Percentiles rank a stretch among this genome's conserved stretches.
Conservation (phyloP, 208 protist genomes). For the Acanthamoeba polyphaga region DNA sequence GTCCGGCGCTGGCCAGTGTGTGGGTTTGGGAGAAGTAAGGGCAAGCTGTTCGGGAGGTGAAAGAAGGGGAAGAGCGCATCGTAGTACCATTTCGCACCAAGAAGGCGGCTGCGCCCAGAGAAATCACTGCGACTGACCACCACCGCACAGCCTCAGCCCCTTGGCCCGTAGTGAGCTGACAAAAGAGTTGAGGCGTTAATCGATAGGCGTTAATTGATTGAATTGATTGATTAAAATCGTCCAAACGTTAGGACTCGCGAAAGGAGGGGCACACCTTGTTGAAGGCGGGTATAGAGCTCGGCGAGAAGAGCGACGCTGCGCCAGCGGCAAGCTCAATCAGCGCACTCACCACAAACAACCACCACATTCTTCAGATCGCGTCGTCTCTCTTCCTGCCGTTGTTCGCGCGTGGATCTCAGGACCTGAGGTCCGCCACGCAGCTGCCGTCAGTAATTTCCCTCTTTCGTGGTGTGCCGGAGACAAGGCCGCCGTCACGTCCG, state of each 20-base stretch:
- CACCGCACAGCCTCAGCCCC: constrained; percentile 13
- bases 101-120: neutral
- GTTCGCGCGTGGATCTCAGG: too few relatives aligned
- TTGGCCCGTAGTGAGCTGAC: neutral
- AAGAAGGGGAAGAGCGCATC: neutral
- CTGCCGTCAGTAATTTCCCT: neutral
- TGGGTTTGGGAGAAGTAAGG: neutral
- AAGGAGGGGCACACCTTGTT: neutral
- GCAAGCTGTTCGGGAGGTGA: neutral
- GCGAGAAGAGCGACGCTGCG: neutral
- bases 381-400: neutral
- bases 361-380: neutral
- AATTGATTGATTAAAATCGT: neutral
- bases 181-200: too few relatives aligned
- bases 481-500: neutral
- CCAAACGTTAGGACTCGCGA: too few relatives aligned
- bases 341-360: constrained; percentile 31
- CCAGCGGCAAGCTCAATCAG: constrained; percentile 16
- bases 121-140: constrained; percentile 13
- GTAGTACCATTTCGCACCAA: neutral
- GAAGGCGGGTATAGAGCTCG: neutral
- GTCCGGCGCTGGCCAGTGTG: neutral
- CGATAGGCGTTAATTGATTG: neutral
- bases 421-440: too few relatives aligned
- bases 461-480: neutral